Base-by-base conservation (phyloP, 169 alveolate species). In the Plasmodium blacklocki region DNA sequence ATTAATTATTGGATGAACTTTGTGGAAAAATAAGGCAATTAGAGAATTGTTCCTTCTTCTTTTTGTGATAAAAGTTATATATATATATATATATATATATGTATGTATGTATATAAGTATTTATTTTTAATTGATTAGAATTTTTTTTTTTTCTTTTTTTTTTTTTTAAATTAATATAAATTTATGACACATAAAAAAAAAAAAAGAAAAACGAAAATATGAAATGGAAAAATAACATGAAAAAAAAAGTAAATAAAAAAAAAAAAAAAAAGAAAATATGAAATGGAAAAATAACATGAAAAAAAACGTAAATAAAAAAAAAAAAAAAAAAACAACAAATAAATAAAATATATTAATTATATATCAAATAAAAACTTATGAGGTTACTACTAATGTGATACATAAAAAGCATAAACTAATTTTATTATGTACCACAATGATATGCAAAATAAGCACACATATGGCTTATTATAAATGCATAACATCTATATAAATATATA, bases 1-100 rank as follows among this genome's bases (percentile, higher is more conserved):
- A 15, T 80, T n/a, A 80, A 80, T 52, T 80, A 68, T 29, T 80
- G 90, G 90, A 68, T 80, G 83, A 58, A 80, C 29, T 80, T 80
- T 52, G 73, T 67, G 29, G 63, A 54, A 11, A 19, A 21, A 18
- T 15, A 15, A 21, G 19, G 70, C 6, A 3, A 52, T 52, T 52
- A 56, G 21, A n/a, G 9, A 56, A 56, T 56, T 56, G 2, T 56
- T 56, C 18, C 23, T 56, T 56, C 0, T 15, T 56, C 23, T 56
- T 15, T 12, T 56, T 39, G 47, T 39, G 11, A 39, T 39, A 39
- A 39, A 39, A 11, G 7, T 11, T 54, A 8, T 14, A 56, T 56
- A 56, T 56, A 56, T 56, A 56, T 56, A 56, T 56, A 2, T 56
- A 56, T 56, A 56, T 56, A 56, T 56, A 56, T 56, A 12, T 56